These are phyloP conservation scores for Apiospora hydei DNA, from an alignment of 2,329 filamentous ascomycete species.

Conservation along the genomic window DNA sequence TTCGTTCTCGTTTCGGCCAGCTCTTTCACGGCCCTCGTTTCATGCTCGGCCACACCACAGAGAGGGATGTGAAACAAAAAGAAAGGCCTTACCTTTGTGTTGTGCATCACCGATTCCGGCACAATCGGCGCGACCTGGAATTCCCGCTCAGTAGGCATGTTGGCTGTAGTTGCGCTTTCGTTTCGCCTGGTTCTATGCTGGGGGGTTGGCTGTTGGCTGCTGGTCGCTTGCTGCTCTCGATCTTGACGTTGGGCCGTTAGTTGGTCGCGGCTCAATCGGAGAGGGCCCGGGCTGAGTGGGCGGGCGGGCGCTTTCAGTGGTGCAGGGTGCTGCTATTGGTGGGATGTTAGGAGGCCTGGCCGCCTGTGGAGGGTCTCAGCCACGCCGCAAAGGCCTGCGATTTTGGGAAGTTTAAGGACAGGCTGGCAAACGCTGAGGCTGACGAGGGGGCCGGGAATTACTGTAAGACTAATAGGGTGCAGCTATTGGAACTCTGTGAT, in stretches of 20 bases:
- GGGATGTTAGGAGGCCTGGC: background rate
- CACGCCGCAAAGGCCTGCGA: background rate
- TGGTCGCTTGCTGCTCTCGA: background rate
- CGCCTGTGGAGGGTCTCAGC: background rate
- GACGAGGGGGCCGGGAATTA: background rate
- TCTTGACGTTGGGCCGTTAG: conserved; percentile 11
- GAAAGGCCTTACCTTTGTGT: conserved; percentile 68
- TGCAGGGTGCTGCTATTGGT: background rate
- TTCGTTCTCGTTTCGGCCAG: background rate
- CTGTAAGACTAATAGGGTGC: background rate
- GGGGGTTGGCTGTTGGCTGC: background rate
- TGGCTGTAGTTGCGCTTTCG: conserved; percentile 29
- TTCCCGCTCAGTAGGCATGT: conserved; percentile 75
- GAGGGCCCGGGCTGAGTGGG: conserved; percentile 7
- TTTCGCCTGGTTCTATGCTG: background rate
- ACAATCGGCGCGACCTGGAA: conserved; percentile 80
- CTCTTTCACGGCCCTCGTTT: background rate
- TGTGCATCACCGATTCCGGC: conserved; percentile 80
- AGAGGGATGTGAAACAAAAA: conserved; percentile 25
- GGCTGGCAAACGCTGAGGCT: background rate
- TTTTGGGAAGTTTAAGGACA: background rate
- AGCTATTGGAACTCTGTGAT: background rate
- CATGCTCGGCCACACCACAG: background rate
- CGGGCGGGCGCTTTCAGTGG: conserved; percentile 12
- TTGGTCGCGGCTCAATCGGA: conserved; percentile 10